Evolutionary conservation across 2,329 filamentous ascomycete species (phyloP), one percentile per base, ranked within the genome.

Genomic region (Sporothrix globosa): DNA sequence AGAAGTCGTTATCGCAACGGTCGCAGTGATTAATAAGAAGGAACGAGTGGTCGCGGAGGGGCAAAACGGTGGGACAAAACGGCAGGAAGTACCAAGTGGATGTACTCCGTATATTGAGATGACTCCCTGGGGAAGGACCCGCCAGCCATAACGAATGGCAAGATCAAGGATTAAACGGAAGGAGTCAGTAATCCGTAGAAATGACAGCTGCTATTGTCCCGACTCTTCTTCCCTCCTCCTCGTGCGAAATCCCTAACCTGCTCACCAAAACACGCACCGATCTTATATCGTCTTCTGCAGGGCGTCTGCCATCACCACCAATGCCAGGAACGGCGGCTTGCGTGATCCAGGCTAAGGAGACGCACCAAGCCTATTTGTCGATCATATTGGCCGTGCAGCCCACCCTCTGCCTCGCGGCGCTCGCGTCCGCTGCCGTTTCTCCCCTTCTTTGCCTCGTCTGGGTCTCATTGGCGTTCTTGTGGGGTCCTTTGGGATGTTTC

Each of bases 291-390:
- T 27, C 63, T 66, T 66, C 63, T 66, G 46, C 46, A 52, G 63
- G 46, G 46, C 46, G 63, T 66, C 63, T 66, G 41, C 63, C 63
- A 66, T 66, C 63, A 46, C 63, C 63, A 34, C 63, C 63, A 67
- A 24, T 11, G 63, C 46, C 63, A 66, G 46, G 63, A 66, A 68
- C 67, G 11, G 63, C 34, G 63, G 30, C 68, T 72, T 72, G 71
- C 71, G 71, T 72, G 65, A 70, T 72, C 67, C 56, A 53, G 52
- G 71, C 71, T 72, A 72, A 70, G 46, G 46, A 72, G 21, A 54
- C 63, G 71, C 67, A 70, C 69, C 56, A 72, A 17, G 24, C 46
- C 63, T 13, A 34, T 39, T 34, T 39, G 63, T 66, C 63, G 63
- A 66, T 52, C 63, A 39, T 21, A 27, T 46, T 27, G 63, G 17